Base-by-base conservation (phyloP, 2,329 filamentous ascomycete genomes). In the Trichophyton benhamiae region DNA sequence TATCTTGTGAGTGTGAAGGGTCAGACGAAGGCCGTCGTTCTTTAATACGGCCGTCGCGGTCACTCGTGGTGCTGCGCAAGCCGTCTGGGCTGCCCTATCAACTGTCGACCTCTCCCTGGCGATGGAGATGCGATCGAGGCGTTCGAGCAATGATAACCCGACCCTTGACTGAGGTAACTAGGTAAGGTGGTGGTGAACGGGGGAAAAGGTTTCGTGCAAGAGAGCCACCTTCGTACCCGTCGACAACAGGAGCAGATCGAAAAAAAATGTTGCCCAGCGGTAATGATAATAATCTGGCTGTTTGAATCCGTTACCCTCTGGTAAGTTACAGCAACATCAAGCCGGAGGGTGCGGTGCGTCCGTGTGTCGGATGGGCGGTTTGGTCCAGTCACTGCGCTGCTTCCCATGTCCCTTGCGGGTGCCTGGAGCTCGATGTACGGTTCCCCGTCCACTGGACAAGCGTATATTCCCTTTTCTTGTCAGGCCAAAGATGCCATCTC, bases 401-500 rank as follows among this genome's bases (percentile, higher is more conserved):
- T 53, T 25, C 49, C 49, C 49, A 30, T 53, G 49, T 53, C 49
- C 49, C 49, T 53, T 53, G 49, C 49, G 49, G 41, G 61, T 63
- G 52, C 61, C 61, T 63, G 61, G 53, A 53, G 57, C 55, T 49
- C 42, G 49, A 61, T 49, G 36, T 33, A 44, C 17, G 1, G 44
- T 58, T 63, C 61, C 61, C 61, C 61, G 61, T 57, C 61, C 61
- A 63, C 48, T 63, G 55, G 25, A 49, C 59, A 33, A 53, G 60
- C 15, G 55, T 53, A 30, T 52, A 22, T 22, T 38, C 33, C 33
- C 33, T 38, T 38, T 30, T 38, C 33, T 38, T 6, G 33, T 38
- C 33, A 38, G 33, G 33, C 33, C 9, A 11, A 13, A 38, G 33
- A 38, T 38, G 33, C 33, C 41, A n/a, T 17, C 11, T 17, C 22